Conservation (phyloP, 2,329 filamentous ascomycete species). For the Fusarium zealandicum region DNA sequence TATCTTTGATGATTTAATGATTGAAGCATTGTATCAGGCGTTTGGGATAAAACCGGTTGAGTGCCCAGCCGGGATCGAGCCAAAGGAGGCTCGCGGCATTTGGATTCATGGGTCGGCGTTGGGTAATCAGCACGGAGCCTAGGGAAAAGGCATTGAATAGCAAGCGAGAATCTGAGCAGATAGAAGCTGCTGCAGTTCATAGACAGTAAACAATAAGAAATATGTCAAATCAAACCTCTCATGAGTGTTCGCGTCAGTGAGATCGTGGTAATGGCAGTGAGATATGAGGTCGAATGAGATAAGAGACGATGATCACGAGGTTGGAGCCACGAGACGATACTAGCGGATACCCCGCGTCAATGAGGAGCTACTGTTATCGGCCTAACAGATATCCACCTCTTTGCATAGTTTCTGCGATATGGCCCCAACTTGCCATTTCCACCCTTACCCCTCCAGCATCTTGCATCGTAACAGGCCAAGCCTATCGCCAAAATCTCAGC, state of each 20-base stretch:
- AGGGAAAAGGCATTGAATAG: conserved; percentile 18
- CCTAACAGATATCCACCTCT: conserved; percentile 23
- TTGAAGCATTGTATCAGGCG: conserved; percentile 40
- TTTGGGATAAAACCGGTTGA: conserved; percentile 34
- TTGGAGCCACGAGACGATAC: conserved; percentile 24
- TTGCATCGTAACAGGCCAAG: conserved; percentile 17
- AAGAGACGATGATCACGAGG: conserved; percentile 32
- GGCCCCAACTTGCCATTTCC: conserved; percentile 7
- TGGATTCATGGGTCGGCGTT: conserved; percentile 37
- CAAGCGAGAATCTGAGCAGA: conserved; percentile 19
- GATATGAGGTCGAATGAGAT: conserved; percentile 30
- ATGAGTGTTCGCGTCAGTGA: conserved; percentile 5
- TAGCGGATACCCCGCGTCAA: conserved; percentile 37
- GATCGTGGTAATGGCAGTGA: conserved; percentile 1
- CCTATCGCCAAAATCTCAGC: conserved; percentile 28
- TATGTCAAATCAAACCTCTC: conserved; percentile 8
- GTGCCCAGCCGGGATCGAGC: conserved; percentile 15
- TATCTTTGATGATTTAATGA: conserved; percentile 42
- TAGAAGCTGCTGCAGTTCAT: conserved; percentile 15
- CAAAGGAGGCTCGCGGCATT: conserved; percentile 10
- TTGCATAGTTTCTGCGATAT: conserved; percentile 9
- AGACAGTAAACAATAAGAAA: conserved; percentile 28
- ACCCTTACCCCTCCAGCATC: conserved; percentile 16
- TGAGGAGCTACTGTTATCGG: conserved; percentile 6
- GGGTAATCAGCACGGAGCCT: conserved; percentile 20